Base-by-base conservation (phyloP, 2,329 filamentous ascomycete genomes). In the Penicillium sp. region DNA sequence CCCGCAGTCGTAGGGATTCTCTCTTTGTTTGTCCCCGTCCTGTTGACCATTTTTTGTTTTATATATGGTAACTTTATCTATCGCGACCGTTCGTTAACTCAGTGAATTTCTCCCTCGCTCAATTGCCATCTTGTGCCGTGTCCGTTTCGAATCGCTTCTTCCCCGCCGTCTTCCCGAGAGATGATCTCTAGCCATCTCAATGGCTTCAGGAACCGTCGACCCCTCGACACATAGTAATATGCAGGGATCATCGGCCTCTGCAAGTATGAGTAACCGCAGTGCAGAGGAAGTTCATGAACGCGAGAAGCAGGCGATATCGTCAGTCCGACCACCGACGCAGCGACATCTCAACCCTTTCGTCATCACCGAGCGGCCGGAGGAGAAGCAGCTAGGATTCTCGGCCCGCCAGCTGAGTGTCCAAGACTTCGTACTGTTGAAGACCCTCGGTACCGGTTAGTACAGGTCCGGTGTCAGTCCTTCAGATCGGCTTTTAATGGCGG, bases 381-480 rank as follows among this genome's bases (percentile, higher is more conserved):
- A 76, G 58, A 77, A 76, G 60, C 71, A 74, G 38, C 67, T 78
- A 31, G 74, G 74, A n/a, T 67, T 78, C 21, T 76, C 78, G 11
- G 75, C 76, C 19, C 69, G 67, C 48, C 73, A 67, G 31, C 64
- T 84, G 58, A 75, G 70, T 23, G 64, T 83, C 41, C 70, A 71
- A 51, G 81, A 84, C 63, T 84, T 84, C 65, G 71, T 77, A 44
- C 70, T 84, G 60, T 67, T 83, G 56, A 81, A 81, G 66, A 84
- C 82, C 7, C 72, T 84, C 51, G 82, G 82, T 26, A 83, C 82
- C 26, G 82, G 81, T 83, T 67, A 69, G 72, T 60, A 68, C 64
- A 13, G 35, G 56, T 49, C 46, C 35, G 44, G 54, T 44, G 29
- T 54, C 44, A 48, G 63, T 41, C 56, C 51, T 21, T 21, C 19